A percentile compares a stretch with the other conserved stretches of the same genome.
phyloP scores from a whole-genome alignment of 108 stramenopile species.

The Skeletonema costatum region DNA sequence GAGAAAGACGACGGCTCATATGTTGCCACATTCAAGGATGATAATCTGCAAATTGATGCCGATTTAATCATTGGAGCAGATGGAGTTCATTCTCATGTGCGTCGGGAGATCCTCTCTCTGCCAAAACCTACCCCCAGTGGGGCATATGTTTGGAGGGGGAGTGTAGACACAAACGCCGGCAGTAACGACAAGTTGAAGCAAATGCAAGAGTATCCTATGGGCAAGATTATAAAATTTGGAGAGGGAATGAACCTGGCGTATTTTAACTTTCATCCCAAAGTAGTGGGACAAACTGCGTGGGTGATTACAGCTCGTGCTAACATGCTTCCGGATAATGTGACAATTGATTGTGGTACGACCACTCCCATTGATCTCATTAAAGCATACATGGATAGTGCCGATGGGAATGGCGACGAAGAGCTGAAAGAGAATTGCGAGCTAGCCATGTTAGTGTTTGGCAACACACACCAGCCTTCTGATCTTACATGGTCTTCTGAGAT shows the following conservation, averaged over 20 bases:
- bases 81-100: constrained; percentile 47
- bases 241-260: constrained; percentile 9
- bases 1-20: neutral
- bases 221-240: neutral
- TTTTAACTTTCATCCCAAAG: constrained; percentile 32
- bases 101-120: constrained; percentile 9
- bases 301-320: constrained; percentile 7
- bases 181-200: neutral
- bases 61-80: constrained; percentile 47
- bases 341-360: constrained; percentile 13
- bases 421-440: neutral
- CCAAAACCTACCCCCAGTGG: constrained; percentile 3
- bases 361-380: constrained; percentile 15
- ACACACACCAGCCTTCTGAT: neutral
- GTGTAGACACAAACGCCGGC: neutral
- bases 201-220: neutral
- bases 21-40: neutral
- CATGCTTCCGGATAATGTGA: constrained; percentile 4
- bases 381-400: constrained; percentile 7
- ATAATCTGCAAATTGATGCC: neutral
- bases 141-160: constrained; percentile 15
- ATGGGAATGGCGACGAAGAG: neutral
- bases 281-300: constrained; percentile 21
- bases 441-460: neutral
- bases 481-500: neutral